A percentile compares a stretch with the other conserved stretches of the same genome.
Evolutionary conservation across 495 filamentous ascomycete species (phyloP).

Genomic region (Aspergillus conjunctus): DNA sequence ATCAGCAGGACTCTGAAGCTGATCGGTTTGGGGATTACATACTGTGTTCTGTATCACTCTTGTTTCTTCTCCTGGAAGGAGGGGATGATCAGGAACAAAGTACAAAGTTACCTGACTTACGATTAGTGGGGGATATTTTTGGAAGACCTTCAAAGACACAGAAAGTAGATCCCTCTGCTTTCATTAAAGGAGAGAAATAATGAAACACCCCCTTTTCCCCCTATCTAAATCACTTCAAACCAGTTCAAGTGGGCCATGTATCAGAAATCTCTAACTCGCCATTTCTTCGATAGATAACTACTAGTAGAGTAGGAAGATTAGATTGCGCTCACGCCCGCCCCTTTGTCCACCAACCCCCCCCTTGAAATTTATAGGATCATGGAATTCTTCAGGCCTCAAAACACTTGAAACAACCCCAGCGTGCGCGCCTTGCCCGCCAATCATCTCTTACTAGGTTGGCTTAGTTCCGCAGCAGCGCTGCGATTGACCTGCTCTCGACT

Average conservation of each 20-base stretch:
- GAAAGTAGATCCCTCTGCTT: too few species aligned
- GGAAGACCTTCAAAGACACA: too few species aligned
- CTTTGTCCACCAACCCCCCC: background rate
- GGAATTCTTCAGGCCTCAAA: constrained; percentile 18
- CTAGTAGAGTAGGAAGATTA: background rate
- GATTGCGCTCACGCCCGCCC: background rate
- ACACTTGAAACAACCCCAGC: constrained; percentile 17
- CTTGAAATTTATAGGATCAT: background rate
- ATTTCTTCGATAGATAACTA: background rate
- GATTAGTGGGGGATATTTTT: too few species aligned
- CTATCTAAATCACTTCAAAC: background rate
- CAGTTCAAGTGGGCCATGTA: background rate
- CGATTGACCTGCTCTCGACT: too few species aligned
- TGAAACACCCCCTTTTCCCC: constrained; percentile 5
- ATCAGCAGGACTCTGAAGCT: too few species aligned
- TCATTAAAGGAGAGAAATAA: background rate
- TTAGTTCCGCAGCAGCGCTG: too few species aligned
- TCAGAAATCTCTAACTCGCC: background rate
- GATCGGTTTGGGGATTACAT: too few species aligned
- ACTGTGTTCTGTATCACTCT: too few species aligned
- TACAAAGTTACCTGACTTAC: too few species aligned
- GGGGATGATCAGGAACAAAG: too few species aligned
- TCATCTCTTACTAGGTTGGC: constrained; percentile 2
- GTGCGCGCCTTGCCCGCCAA: constrained; percentile 26
- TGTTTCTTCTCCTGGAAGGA: too few species aligned